phyloP scores from a whole-genome alignment of 2,329 filamentous ascomycete species.

The Exophiala alcalophila region DNA sequence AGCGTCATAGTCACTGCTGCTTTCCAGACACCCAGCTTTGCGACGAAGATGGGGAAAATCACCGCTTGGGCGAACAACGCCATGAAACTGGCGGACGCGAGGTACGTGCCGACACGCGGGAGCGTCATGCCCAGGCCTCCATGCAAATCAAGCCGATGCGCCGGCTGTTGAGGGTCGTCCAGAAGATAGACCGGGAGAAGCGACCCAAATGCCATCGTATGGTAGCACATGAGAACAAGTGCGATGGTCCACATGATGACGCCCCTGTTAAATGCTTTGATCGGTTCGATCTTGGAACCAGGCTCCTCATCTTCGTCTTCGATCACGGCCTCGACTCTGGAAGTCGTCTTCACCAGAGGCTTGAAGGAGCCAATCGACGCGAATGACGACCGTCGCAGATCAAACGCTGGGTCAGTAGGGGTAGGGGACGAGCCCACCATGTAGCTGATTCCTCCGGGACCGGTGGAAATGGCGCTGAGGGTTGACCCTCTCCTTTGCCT shows the following conservation, averaged over 20 bases:
- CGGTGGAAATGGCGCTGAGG: slow-evolving; percentile 1
- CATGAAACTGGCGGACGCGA: slow-evolving; percentile 59
- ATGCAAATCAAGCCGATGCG: slow-evolving; percentile 15
- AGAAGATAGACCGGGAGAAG: slow-evolving; percentile 47
- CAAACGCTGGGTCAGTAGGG: slow-evolving; percentile 19
- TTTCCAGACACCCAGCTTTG: slow-evolving; percentile 57
- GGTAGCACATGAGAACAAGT: slow-evolving; percentile 45
- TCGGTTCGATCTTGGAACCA: not conserved
- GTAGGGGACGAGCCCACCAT: slow-evolving; percentile 12
- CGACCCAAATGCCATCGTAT: slow-evolving; percentile 48
- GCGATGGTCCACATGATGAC: slow-evolving; percentile 44
- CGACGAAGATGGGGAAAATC: slow-evolving; percentile 60
- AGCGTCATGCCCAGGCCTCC: slow-evolving; percentile 63
- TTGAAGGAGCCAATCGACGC: slow-evolving; percentile 20
- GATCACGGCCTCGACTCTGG: slow-evolving; percentile 5
- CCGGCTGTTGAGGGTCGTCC: slow-evolving; percentile 33
- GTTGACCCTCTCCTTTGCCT: slow-evolving; percentile 6
- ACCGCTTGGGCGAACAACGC: slow-evolving; percentile 59
- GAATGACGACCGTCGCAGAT: slow-evolving; percentile 21
- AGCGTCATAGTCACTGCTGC: slow-evolving; percentile 59
- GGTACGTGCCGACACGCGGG: slow-evolving; percentile 60
- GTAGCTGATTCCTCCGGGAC: slow-evolving; percentile 5
- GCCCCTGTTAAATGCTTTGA: slow-evolving; percentile 18
- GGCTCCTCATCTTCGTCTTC: slow-evolving; percentile 12
- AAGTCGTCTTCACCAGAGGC: not conserved